Base-by-base conservation (phyloP, 108 stramenopile genomes). In the Cyclotella atomus region DNA sequence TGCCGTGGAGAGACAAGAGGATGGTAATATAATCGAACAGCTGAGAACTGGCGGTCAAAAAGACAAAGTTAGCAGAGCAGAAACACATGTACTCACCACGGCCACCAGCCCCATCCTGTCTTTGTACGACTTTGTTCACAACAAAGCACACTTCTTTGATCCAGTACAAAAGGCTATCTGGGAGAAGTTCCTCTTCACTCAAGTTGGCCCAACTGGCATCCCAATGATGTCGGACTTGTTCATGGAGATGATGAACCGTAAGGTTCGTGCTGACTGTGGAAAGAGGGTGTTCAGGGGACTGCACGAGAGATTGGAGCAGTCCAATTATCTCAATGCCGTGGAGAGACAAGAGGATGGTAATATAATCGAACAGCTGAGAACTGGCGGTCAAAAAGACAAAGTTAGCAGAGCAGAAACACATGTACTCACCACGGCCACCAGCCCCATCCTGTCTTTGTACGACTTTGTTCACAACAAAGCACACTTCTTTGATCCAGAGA, bases 151-250 rank as follows among this genome's bases (percentile, higher is more conserved):
- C 4, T 19, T 49, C 17, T 49, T 49, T n/a, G 17, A 49, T 49
- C 47, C 10, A n/a, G 47, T n/a, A n/a, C n/a, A n/a, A 7, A 53
- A 54, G 23, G 19, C 9, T 10, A 24, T 68, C 5, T 54, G 33
- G n/a, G 32, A 54, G 16, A 7, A 41, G 5, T 24, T 23, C 4
- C 8, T 68, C 2, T 30, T 54, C 9, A 68, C 68, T 24, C 30
- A 38, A 54, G 5, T 68, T 10, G 33, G 50, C 5, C n/a, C 68
- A 36, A 25, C 24, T 34, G 68, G 68, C 5, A 53, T 35, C n/a
- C 43, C 68, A 35, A 33, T 32, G 29, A 29, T 32, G 19, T 33
- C 68, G 2, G 68, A 68, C 52, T 23, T 55, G 33, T 27, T n/a
- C 52, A 68, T 68, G 50, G 68, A 68, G 24, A 68, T 9, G 9